These are phyloP conservation scores for Lepraria neglecta DNA, from an alignment of 495 filamentous ascomycete genomes.

Conservation along the genomic window DNA sequence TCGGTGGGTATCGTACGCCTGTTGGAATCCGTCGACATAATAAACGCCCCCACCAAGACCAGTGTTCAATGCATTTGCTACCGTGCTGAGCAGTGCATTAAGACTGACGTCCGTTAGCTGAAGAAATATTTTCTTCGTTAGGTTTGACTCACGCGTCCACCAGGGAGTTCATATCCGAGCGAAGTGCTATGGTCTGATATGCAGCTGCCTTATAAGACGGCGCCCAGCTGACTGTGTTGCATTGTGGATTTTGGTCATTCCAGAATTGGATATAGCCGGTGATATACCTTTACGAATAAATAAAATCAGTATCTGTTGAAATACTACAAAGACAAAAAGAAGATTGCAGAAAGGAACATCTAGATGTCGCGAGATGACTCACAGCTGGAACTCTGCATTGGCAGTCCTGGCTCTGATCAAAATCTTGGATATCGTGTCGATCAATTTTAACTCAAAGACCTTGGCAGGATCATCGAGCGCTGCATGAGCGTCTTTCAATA, in stretches of 20 bases:
- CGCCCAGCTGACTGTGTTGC: background rate
- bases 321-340: background rate
- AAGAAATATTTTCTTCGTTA: constrained; percentile 2
- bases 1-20: background rate
- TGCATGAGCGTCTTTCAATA: background rate
- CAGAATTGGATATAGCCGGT: constrained; percentile 3
- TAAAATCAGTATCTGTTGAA: background rate
- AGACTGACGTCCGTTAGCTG: constrained; percentile 1
- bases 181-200: background rate
- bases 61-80: background rate
- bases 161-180: background rate
- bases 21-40: constrained; percentile 1
- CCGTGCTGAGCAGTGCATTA: constrained; percentile 1
- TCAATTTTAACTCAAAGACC: background rate
- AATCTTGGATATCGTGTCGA: background rate
- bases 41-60: background rate
- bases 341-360: background rate
- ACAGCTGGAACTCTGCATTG: background rate
- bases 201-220: background rate
- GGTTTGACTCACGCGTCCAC: background rate
- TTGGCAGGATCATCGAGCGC: constrained; percentile 1
- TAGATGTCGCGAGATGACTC: constrained; percentile 1
- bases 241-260: constrained; percentile 1
- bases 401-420: background rate
- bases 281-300: background rate